Evolutionary conservation across 208 protist species (phyloP), one percentile per base, ranked within the genome.

Genomic region (Naegleria fowleri): DNA sequence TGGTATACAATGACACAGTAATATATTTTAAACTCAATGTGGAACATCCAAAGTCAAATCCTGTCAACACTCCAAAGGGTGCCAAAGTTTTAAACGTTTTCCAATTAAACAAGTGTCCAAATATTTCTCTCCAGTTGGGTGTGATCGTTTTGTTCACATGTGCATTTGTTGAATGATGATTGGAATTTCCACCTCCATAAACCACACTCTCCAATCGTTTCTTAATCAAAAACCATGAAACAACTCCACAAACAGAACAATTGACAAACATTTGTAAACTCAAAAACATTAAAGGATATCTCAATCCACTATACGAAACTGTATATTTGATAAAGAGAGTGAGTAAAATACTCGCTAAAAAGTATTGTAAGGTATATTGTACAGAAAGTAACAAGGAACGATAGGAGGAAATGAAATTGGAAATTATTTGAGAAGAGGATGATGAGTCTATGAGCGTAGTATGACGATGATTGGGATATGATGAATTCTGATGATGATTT

Each of bases 1-100:
- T 89, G 55, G 86, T 89, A 67, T 89, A 89, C n/a, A 89, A 40
- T 11, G 86, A 51, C 15, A 89, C 29, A 0, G 86, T 89, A 89
- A 67, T 89, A 40, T n/a, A 89, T n/a, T 48, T 67, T 5, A 89
- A 89, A 41, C 48, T 41, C 7, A 67, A n/a, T 29, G 51, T 89
- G 1, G 43, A 40, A 6, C 51, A 41, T 41, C 48, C 86, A 39
- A 40, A 89, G 25, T 89, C 86, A 15, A 89, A 36, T 75, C 48
- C 86, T n/a, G n/a, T 75, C n/a, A 89, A 41, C n/a, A 33, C 5
- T 40, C 86, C 51, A 67, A 89, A 58, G 4, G 48, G 48, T 11
- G 51, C 29, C 29, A 89, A 67, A 40, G 6, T 13, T 67, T 67
- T 89, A 38, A 67, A 89, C 41, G 33, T n/a, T 9, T 89, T 67